Percentiles rank a stretch among this genome's conserved stretches.
These are phyloP conservation scores for Ceratocystis eucalypticola DNA, from an alignment of 2,329 filamentous ascomycete genomes.

Conservation along the genomic window DNA sequence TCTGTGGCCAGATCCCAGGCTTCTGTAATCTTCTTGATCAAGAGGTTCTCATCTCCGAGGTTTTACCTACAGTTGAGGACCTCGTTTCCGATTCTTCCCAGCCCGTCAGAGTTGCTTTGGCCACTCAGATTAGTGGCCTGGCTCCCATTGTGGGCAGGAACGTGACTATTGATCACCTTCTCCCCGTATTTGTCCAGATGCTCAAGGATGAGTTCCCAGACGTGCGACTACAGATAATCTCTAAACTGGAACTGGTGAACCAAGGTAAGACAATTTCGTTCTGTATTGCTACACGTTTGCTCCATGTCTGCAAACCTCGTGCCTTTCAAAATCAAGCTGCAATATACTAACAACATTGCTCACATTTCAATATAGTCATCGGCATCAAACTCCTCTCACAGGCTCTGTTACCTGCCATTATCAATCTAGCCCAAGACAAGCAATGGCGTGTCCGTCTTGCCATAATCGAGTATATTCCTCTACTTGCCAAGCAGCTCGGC, in stretches of 20 bases:
- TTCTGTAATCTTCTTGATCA: slow-evolving; percentile 87
- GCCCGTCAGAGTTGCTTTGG: slow-evolving; percentile 87
- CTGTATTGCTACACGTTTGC: not conserved
- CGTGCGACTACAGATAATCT: slow-evolving; percentile 96
- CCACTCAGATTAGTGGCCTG: slow-evolving; percentile 91
- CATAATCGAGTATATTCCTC: slow-evolving; percentile 97
- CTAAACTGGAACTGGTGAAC: slow-evolving; percentile 97
- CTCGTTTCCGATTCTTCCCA: slow-evolving; percentile 92
- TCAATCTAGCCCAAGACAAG: slow-evolving; percentile 96
- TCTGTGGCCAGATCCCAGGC: slow-evolving; percentile 92
- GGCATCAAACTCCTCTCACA: slow-evolving; percentile 94
- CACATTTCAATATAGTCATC: slow-evolving; percentile 50
- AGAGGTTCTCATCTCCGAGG: slow-evolving; percentile 78
- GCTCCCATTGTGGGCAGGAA: slow-evolving; percentile 96
- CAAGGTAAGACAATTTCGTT: slow-evolving; percentile 45
- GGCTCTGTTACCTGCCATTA: slow-evolving; percentile 90
- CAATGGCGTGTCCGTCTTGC: slow-evolving; percentile 96
- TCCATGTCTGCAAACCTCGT: not conserved
- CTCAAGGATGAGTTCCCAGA: slow-evolving; percentile 98
- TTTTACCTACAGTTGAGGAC: slow-evolving; percentile 93
- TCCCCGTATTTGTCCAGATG: slow-evolving; percentile 99
- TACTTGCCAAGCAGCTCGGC: slow-evolving; percentile 87
- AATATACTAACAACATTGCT: not conserved
- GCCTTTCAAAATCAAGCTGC: not conserved
- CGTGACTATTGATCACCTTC: slow-evolving; percentile 63